These are phyloP conservation scores for Wickerhamomyces tratensis DNA, from an alignment of 805 yeast genomes.

Conservation along the genomic window DNA sequence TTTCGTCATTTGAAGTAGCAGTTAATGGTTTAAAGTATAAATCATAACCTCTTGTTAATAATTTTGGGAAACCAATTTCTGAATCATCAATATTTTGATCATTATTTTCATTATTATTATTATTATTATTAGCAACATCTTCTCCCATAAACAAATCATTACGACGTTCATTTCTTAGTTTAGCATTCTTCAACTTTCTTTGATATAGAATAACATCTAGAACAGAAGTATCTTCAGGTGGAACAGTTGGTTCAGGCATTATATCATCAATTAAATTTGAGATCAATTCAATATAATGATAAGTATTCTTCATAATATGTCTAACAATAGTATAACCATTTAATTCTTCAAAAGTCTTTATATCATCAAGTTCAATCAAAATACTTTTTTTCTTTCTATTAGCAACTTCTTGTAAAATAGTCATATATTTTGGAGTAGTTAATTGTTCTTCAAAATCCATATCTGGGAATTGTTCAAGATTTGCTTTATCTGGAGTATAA, in stretches of 20 bases:
- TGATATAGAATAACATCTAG: slow-evolving; percentile 89
- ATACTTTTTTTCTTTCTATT: slow-evolving; percentile 70
- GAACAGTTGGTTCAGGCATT: slow-evolving; percentile 82
- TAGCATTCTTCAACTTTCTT: slow-evolving; percentile 72
- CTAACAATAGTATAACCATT: slow-evolving; percentile 29
- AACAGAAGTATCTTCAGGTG: slow-evolving; percentile 78
- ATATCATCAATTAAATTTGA: slow-evolving; percentile 65
- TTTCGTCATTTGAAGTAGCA: slow-evolving; percentile 20
- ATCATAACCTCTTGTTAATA: slow-evolving; percentile 77
- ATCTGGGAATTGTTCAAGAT: slow-evolving; percentile 9
- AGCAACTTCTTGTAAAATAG: slow-evolving; percentile 65
- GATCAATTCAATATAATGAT: slow-evolving; percentile 72
- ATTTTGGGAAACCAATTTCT: slow-evolving; percentile 67
- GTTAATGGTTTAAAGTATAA: slow-evolving; percentile 80
- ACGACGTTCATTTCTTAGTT: slow-evolving; percentile 56
- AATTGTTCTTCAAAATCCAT: slow-evolving; percentile 12
- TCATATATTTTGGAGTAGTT: slow-evolving; percentile 65
- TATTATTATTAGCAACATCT: slow-evolving; percentile 22
- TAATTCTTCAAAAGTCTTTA: slow-evolving; percentile 55
- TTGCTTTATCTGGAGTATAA: not conserved
- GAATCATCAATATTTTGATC: slow-evolving; percentile 18
- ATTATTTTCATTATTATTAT: slow-evolving; percentile 17
- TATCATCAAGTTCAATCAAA: slow-evolving; percentile 75
- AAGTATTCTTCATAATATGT: slow-evolving; percentile 61
- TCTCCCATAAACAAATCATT: slow-evolving; percentile 39